Percentiles rank a stretch among this genome's conserved stretches.
Conservation (phyloP, 2,329 filamentous ascomycete genomes). For the Nothopassalora personata region DNA sequence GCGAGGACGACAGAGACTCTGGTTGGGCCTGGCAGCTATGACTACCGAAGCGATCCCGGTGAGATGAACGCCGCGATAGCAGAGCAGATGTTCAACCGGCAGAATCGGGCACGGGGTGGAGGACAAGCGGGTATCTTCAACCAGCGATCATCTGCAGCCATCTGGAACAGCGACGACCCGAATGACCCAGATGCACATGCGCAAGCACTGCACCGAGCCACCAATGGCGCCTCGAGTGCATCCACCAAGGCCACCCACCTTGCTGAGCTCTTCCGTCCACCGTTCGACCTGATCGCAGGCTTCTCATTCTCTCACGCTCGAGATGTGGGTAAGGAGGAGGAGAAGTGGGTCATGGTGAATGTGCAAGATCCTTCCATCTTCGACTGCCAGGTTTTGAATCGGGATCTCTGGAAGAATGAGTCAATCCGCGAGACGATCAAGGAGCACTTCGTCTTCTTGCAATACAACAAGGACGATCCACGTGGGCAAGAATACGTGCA, state of each 20-base stretch:
- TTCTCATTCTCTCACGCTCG: slow-evolving; percentile 79
- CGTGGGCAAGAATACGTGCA: slow-evolving; percentile 75
- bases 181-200: slow-evolving; percentile 46
- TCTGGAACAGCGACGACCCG: slow-evolving; percentile 53
- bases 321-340: slow-evolving; percentile 74
- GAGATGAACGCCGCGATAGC: slow-evolving; percentile 58
- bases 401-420: slow-evolving; percentile 90
- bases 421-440: slow-evolving; percentile 72
- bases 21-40: slow-evolving; percentile 61
- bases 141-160: slow-evolving; percentile 52
- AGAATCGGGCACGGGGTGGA: slow-evolving; percentile 18
- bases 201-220: slow-evolving; percentile 54
- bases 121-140: slow-evolving; percentile 59
- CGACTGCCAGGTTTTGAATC: slow-evolving; percentile 87
- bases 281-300: slow-evolving; percentile 79
- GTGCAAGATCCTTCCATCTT: slow-evolving; percentile 92
- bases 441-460: slow-evolving; percentile 93
- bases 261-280: slow-evolving; percentile 86
- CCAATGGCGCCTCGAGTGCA: slow-evolving; percentile 59
- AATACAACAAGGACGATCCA: slow-evolving; percentile 82
- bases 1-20: slow-evolving; percentile 86
- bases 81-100: slow-evolving; percentile 55
- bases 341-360: slow-evolving; percentile 95
- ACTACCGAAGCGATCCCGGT: slow-evolving; percentile 49
- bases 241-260: slow-evolving; percentile 70